phyloP scores from a whole-genome alignment of 257 asterid species.

The Gentiana macrophylla region DNA sequence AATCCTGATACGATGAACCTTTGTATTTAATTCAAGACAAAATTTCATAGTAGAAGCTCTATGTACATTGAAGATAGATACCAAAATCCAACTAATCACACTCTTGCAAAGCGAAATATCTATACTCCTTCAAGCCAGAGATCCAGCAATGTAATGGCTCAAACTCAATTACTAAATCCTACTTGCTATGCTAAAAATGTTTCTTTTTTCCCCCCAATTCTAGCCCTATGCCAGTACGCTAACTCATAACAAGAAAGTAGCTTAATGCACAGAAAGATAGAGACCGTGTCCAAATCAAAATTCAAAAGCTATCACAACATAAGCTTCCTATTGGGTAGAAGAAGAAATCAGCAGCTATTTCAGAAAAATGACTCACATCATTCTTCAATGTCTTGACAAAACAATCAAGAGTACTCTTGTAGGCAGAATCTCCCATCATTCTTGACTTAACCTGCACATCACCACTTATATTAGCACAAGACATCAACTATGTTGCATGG shows the following conservation, averaged over 20 bases:
- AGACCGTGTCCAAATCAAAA: no score
- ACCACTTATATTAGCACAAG: not conserved
- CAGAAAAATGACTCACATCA: constrained; percentile 49
- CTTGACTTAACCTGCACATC: constrained; percentile 79
- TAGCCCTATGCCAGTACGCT: not conserved
- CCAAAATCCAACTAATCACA: no score
- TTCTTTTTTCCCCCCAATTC: no score
- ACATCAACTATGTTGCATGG: not conserved
- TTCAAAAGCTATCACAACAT: not conserved
- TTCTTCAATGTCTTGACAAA: constrained; percentile 87
- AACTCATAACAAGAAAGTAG: not conserved
- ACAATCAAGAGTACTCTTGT: constrained; percentile 84
- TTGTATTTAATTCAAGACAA: no score
- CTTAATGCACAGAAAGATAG: not conserved
- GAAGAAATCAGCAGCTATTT: not conserved
- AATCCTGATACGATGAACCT: no score
- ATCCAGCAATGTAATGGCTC: no score
- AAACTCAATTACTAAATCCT: no score
- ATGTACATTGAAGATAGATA: no score
- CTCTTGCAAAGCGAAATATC: no score
- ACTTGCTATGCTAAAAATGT: no score
- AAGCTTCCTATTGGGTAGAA: not conserved
- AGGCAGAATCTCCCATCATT: constrained; percentile 95
- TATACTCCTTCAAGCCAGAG: no score
- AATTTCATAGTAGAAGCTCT: no score